These are phyloP conservation scores for Neofusicoccum sp. DNA, from an alignment of 2,329 filamentous ascomycete species.

Conservation along the genomic window DNA sequence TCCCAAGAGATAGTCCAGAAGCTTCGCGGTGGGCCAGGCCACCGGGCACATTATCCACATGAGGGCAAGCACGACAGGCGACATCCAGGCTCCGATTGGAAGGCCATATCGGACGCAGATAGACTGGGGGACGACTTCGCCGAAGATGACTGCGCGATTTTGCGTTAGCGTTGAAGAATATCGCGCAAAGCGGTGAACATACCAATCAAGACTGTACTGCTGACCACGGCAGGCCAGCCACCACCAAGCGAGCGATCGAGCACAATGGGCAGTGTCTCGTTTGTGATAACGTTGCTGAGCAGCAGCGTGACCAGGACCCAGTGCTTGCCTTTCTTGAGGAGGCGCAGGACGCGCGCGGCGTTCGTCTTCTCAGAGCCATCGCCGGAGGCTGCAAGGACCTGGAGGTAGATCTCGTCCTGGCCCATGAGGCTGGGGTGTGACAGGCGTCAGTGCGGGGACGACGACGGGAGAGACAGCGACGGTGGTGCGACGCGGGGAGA, in stretches of 20 bases:
- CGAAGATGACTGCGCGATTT: constrained; percentile 77
- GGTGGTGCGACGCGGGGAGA: constrained; percentile 22
- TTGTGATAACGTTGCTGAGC: constrained; percentile 95
- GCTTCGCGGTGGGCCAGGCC: constrained; percentile 91
- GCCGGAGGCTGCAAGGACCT: constrained; percentile 84
- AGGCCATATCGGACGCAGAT: constrained; percentile 95
- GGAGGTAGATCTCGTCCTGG: constrained; percentile 92
- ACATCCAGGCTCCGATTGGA: constrained; percentile 91
- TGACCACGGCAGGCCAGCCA: constrained; percentile 89
- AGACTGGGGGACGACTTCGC: constrained; percentile 93
- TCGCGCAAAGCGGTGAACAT: constrained; percentile 35
- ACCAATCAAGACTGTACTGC: constrained; percentile 93
- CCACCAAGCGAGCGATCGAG: constrained; percentile 91
- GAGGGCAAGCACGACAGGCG: constrained; percentile 77
- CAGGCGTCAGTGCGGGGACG: constrained; percentile 28
- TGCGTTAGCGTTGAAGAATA: constrained; percentile 16
- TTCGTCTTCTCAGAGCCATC: constrained; percentile 84
- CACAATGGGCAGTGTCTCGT: constrained; percentile 93
- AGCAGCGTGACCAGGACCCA: constrained; percentile 96
- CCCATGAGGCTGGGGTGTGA: constrained; percentile 56
- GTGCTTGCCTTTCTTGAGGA: constrained; percentile 88
- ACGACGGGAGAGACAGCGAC: background rate
- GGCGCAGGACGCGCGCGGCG: constrained; percentile 73
- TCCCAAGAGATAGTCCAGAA: constrained; percentile 88
- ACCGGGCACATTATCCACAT: constrained; percentile 92